Base-by-base conservation (phyloP, 345 rosid genomes). In the Gossypium mustelinum region DNA sequence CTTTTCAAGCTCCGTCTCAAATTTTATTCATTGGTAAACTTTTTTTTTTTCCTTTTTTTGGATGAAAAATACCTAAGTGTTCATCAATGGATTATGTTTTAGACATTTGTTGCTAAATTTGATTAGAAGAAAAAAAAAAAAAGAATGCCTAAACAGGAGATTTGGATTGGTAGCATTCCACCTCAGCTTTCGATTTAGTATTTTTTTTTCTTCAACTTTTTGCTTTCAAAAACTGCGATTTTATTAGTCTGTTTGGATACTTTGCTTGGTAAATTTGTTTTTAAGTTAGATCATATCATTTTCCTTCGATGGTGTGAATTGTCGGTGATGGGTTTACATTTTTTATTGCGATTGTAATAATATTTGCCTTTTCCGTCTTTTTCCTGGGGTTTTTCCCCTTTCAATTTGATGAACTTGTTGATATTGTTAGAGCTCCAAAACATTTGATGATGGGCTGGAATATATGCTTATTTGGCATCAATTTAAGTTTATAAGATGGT, bases 151-250 rank as follows among this genome's bases (percentile, higher is more conserved):
- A 82, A 34, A 43, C 72, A 68, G 16, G 87, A 81, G 54, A 55
- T 39, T 29, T 78, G 73, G 7, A 73, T 78, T 54, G 85, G 92
- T 86, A 83, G 80, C 67, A 4, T 72, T 43, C 45, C 34, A 51
- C 62, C 10, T 9, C 1, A 81, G 66, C 5, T 34, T 34, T 78
- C 81, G 47, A 73, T 43, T 25, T 73, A 84, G 41, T 70, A 80
- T 81, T 60, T 29, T 2, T 50, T 34, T 5, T 34, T 5, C 1
- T 12, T 39, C 39, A 54, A 44, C 29, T 75, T 47, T 9, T 58
- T 54, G 4, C 3, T 11, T 59, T 2, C 12, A 59, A 59, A 22
- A 58, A 34, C 7, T 34, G 41, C 41, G 41, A 5, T 34, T 34
- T 34, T 34, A 5, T 34, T 1, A 34, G 41, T 34, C 7, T 34